Percentiles rank a stretch among this genome's conserved stretches.
phyloP scores from a whole-genome alignment of 2,329 filamentous ascomycete species.

The Chrysoporthe austroafricana region DNA sequence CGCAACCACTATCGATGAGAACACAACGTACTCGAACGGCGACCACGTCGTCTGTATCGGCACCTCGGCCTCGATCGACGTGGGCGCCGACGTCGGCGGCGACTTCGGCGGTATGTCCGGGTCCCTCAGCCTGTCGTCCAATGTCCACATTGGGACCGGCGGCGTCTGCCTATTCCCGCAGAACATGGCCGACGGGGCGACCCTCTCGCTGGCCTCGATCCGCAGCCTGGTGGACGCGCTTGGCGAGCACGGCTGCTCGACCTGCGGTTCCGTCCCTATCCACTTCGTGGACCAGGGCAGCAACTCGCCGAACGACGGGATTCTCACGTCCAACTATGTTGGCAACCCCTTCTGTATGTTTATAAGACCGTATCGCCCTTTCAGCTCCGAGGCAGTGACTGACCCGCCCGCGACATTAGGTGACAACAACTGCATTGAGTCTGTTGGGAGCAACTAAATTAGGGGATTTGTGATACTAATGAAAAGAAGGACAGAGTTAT shows the following conservation, averaged over 20 bases:
- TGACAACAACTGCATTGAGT: not conserved
- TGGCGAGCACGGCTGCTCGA: not conserved
- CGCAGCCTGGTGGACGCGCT: not conserved
- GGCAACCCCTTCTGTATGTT: slow-evolving; percentile 7
- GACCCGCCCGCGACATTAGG: not conserved
- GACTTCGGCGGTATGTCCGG: not conserved
- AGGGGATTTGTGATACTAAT: too few relatives aligned
- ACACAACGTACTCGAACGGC: slow-evolving; percentile 7
- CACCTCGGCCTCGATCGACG: not conserved
- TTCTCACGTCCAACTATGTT: slow-evolving; percentile 7
- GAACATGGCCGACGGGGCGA: slow-evolving; percentile 5
- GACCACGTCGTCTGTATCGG: slow-evolving; percentile 10
- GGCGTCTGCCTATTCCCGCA: slow-evolving; percentile 1
- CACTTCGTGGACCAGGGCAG: slow-evolving; percentile 13
- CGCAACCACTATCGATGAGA: not conserved
- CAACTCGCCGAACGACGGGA: not conserved
- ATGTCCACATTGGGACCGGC: not conserved
- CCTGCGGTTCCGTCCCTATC: slow-evolving; percentile 6
- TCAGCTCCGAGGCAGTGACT: too few relatives aligned
- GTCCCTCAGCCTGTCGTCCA: slow-evolving; percentile 3
- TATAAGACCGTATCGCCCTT: not conserved
- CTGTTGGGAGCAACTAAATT: not conserved
- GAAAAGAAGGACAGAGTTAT: too few relatives aligned
- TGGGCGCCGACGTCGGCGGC: not conserved
- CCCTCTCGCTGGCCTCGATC: not conserved